Evolutionary conservation across 768 basidiomycete genomes (phyloP).

Genomic region (Phlebiopsis gigantea): DNA sequence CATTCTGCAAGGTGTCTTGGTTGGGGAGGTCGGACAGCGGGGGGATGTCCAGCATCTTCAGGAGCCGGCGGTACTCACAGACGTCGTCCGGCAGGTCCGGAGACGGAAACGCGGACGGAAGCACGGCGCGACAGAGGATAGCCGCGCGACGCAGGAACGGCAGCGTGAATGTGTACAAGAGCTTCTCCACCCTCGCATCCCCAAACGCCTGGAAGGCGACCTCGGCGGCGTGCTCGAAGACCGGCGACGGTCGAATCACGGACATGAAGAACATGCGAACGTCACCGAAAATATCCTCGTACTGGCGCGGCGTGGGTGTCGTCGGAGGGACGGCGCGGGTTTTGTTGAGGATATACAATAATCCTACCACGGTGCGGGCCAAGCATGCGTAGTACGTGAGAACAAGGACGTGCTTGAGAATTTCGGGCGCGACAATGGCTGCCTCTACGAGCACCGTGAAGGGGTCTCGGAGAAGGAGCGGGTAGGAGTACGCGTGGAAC

Average conservation of each 20-base stretch:
- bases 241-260: slow-evolving; percentile 82
- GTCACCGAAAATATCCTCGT: slow-evolving; percentile 76
- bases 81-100: slow-evolving; percentile 38
- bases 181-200: slow-evolving; percentile 77
- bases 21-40: slow-evolving; percentile 72
- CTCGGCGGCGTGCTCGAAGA: slow-evolving; percentile 81
- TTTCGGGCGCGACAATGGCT: slow-evolving; percentile 84
- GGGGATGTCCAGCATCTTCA: slow-evolving; percentile 73
- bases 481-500: slow-evolving; percentile 76
- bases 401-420: slow-evolving; percentile 83
- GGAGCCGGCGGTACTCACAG: slow-evolving; percentile 76
- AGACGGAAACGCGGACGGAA: slow-evolving; percentile 58
- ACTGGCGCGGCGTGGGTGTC: slow-evolving; percentile 45
- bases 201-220: slow-evolving; percentile 76
- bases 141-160: slow-evolving; percentile 89
- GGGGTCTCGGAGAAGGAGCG: slow-evolving; percentile 85
- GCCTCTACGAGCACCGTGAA: slow-evolving; percentile 87
- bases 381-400: slow-evolving; percentile 89
- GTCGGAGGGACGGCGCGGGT: slow-evolving; percentile 41
- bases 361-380: slow-evolving; percentile 77
- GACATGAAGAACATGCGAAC: slow-evolving; percentile 89
- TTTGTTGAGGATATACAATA: slow-evolving; percentile 80
- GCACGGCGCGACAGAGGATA: slow-evolving; percentile 74
- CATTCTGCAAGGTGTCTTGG: slow-evolving; percentile 84
- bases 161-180: slow-evolving; percentile 82